A percentile compares a stretch with the other conserved stretches of the same genome.
Evolutionary conservation across 164 flowering plant species (phyloP).

Genomic region (Vitis rupestris): DNA sequence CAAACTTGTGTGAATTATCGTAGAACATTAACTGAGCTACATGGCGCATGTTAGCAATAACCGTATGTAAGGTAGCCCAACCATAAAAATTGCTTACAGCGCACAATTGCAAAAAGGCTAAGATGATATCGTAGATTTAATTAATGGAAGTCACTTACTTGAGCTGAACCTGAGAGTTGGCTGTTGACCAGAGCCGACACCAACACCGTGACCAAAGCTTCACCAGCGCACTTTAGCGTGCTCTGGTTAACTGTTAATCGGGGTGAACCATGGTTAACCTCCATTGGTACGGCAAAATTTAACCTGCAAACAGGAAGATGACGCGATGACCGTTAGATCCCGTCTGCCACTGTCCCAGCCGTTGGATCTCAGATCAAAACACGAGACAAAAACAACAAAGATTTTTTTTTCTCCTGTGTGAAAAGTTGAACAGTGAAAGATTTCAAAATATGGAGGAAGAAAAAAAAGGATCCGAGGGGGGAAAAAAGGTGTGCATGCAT

Average conservation of each 20-base stretch:
- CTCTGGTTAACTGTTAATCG: conserved; percentile 9
- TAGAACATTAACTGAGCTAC: neutral
- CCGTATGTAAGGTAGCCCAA: neutral
- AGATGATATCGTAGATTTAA: neutral
- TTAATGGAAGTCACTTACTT: conserved; percentile 19
- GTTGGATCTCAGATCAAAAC: conserved; percentile 12
- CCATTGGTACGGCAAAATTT: conserved; percentile 29
- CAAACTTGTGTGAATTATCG: too few species aligned
- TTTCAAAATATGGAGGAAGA: neutral
- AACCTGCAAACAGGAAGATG: conserved; percentile 10
- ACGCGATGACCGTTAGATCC: conserved; percentile 28
- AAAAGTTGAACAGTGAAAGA: neutral
- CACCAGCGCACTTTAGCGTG: conserved; percentile 33
- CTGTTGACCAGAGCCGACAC: conserved; percentile 27
- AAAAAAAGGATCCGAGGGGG: neutral
- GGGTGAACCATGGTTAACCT: conserved; percentile 20
- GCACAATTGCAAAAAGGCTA: neutral
- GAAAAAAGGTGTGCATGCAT: too few species aligned
- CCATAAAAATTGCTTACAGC: too few species aligned
- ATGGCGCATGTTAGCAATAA: neutral
- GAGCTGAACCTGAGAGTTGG: conserved; percentile 13
- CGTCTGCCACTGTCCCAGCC: conserved; percentile 10
- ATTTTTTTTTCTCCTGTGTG: neutral
- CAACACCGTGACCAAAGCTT: conserved; percentile 18
- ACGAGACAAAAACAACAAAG: neutral